Conservation (phyloP, 176 grass and related monocot genomes). For the Alopecurus myosuroides region DNA sequence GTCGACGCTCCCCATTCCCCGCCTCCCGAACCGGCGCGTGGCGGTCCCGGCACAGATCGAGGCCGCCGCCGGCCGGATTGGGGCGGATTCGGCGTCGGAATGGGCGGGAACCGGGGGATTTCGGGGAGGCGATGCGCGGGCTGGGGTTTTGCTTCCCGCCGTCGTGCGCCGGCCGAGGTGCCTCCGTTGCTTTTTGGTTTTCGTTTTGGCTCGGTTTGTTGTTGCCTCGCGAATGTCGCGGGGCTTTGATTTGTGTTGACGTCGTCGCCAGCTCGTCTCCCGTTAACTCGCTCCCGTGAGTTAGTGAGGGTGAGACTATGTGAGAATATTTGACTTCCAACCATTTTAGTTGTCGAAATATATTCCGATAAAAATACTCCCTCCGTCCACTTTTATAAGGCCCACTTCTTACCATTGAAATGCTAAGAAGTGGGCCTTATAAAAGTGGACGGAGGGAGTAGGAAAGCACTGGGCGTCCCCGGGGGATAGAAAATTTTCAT, state of each 20-base stretch:
- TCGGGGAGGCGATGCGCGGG: constrained; percentile 4
- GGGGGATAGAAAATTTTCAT: too few relatives aligned
- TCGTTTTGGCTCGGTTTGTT: constrained; percentile 21
- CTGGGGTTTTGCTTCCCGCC: constrained; percentile 18
- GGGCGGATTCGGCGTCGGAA: constrained; percentile 9
- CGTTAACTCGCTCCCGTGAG: constrained; percentile 28
- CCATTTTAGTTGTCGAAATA: too few relatives aligned
- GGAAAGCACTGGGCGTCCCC: too few relatives aligned
- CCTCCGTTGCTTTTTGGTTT: neutral
- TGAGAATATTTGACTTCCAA: too few relatives aligned
- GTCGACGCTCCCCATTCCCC: constrained; percentile 70
- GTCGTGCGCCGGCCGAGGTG: constrained; percentile 6
- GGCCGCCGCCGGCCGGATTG: neutral
- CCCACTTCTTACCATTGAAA: too few relatives aligned
- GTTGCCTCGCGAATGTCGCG: neutral
- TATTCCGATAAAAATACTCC: too few relatives aligned
- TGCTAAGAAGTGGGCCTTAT: too few relatives aligned
- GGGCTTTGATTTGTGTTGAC: constrained; percentile 12
- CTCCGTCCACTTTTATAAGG: too few relatives aligned
- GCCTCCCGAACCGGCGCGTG: neutral
- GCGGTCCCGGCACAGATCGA: constrained; percentile 23
- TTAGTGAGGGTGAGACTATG: neutral
- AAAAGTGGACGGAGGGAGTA: too few relatives aligned
- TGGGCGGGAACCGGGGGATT: neutral
- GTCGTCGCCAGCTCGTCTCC: neutral